Conservation (phyloP, 2,329 filamentous ascomycete genomes). For the Neurospora sp. region DNA sequence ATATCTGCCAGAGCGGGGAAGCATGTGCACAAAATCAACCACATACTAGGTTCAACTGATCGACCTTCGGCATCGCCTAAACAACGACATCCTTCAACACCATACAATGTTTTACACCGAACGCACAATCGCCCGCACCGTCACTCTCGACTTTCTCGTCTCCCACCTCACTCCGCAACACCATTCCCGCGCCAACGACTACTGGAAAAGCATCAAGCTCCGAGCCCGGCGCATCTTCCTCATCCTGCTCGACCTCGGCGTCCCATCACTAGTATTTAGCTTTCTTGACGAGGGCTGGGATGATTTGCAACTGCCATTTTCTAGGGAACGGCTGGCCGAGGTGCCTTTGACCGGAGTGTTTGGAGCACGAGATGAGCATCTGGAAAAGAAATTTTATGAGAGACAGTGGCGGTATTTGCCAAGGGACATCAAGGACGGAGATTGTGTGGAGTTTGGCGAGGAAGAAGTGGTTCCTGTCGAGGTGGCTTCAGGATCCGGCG, state of each 20-base stretch:
- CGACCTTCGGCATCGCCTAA: not conserved
- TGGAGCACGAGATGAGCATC: constrained; percentile 42
- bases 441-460: constrained; percentile 53
- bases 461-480: constrained; percentile 62
- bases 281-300: constrained; percentile 69
- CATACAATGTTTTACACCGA: not conserved
- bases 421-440: constrained; percentile 48
- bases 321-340: constrained; percentile 52
- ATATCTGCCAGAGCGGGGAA: not conserved
- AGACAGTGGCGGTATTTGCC: constrained; percentile 65
- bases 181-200: constrained; percentile 22
- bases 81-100: not conserved
- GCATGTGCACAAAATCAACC: not conserved
- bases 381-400: constrained; percentile 60
- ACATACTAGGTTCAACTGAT: not conserved
- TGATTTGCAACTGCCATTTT: constrained; percentile 63
- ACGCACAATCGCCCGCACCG: not conserved
- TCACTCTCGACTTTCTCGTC: not conserved
- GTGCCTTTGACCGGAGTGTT: constrained; percentile 27
- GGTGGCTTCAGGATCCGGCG: constrained; percentile 27
- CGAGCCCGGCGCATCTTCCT: constrained; percentile 62
- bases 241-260: constrained; percentile 57
- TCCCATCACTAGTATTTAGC: constrained; percentile 65
- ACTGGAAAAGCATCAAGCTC: constrained; percentile 66
- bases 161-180: not conserved